phyloP scores from a whole-genome alignment of 1,284 basidiomycete species.

The Naganishia sp. region DNA sequence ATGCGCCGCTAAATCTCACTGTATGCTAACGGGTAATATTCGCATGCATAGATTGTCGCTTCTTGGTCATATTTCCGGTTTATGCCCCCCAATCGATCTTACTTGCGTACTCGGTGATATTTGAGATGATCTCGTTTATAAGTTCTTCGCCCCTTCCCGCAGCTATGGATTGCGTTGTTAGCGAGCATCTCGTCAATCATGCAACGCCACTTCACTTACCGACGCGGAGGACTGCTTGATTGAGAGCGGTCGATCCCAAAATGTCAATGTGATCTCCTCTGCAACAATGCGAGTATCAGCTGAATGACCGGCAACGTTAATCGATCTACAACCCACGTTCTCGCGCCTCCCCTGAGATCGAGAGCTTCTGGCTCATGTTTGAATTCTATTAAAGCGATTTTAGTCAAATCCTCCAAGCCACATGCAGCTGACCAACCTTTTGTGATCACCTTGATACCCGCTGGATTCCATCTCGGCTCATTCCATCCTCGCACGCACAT shows the following conservation, averaged over 20 bases:
- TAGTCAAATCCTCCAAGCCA: not conserved
- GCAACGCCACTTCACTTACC: constrained; percentile 30
- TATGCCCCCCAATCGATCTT: constrained; percentile 67
- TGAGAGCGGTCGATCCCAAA: constrained; percentile 80
- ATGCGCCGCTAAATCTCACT: too few species aligned
- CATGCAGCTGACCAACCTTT: constrained; percentile 61
- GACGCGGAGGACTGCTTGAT: constrained; percentile 85
- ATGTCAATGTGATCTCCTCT: constrained; percentile 86
- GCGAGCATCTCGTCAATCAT: not conserved
- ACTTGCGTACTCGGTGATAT: constrained; percentile 73
- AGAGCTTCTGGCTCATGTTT: constrained; percentile 76
- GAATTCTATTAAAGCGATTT: constrained; percentile 59
- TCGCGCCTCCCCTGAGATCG: constrained; percentile 82
- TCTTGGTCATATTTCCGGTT: not conserved
- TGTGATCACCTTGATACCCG: constrained; percentile 79
- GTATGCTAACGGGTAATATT: too few species aligned
- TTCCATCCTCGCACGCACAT: constrained; percentile 98
- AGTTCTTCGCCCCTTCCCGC: constrained; percentile 51
- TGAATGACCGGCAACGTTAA: not conserved
- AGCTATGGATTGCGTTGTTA: constrained; percentile 32
- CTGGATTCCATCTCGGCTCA: constrained; percentile 86
- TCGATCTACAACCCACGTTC: constrained; percentile 57
- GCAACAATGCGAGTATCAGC: not conserved
- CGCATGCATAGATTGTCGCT: too few species aligned
- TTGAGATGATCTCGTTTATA: constrained; percentile 71